A percentile compares a stretch with the other conserved stretches of the same genome.
phyloP scores from a whole-genome alignment of 1,284 basidiomycete species.

The Cryptococcus amylolentus region DNA sequence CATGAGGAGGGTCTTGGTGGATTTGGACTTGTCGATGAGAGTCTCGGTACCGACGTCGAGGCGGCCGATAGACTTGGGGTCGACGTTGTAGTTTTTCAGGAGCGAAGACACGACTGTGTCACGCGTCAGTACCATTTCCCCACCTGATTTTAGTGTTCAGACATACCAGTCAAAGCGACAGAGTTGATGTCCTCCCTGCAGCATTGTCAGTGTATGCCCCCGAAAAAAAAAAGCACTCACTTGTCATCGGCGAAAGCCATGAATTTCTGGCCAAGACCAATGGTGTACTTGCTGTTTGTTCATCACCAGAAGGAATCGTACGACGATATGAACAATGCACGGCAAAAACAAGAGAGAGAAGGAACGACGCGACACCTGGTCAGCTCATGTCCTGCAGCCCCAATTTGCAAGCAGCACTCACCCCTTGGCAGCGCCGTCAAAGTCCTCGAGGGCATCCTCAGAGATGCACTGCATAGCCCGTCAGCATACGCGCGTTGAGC shows the following conservation, averaged over 20 bases:
- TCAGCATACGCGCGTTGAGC: neutral
- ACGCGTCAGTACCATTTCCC: slow-evolving; percentile 22
- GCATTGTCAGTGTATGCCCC: slow-evolving; percentile 1
- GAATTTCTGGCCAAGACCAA: slow-evolving; percentile 95
- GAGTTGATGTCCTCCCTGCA: slow-evolving; percentile 91
- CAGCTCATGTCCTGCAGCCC: too few relatives aligned
- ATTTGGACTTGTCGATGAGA: slow-evolving; percentile 99
- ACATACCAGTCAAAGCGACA: slow-evolving; percentile 81
- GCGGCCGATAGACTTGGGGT: slow-evolving; percentile 93
- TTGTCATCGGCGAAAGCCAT: slow-evolving; percentile 98
- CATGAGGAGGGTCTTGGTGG: slow-evolving; percentile 98
- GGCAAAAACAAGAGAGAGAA: too few relatives aligned
- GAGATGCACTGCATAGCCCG: slow-evolving; percentile 72
- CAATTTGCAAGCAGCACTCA: neutral
- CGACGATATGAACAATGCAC: too few relatives aligned
- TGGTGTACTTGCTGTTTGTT: slow-evolving; percentile 76
- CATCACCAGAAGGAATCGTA: too few relatives aligned
- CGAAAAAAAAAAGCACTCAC: slow-evolving; percentile 22
- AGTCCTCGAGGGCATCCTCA: slow-evolving; percentile 90
- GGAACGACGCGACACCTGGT: too few relatives aligned
- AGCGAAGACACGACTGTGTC: slow-evolving; percentile 72
- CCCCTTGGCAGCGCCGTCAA: slow-evolving; percentile 90
- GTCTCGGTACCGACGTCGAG: slow-evolving; percentile 98
- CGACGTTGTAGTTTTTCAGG: slow-evolving; percentile 91
- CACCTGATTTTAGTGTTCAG: neutral